Base-by-base conservation (phyloP, 1,139 yeast genomes). In the Candida buenavistaensis region DNA sequence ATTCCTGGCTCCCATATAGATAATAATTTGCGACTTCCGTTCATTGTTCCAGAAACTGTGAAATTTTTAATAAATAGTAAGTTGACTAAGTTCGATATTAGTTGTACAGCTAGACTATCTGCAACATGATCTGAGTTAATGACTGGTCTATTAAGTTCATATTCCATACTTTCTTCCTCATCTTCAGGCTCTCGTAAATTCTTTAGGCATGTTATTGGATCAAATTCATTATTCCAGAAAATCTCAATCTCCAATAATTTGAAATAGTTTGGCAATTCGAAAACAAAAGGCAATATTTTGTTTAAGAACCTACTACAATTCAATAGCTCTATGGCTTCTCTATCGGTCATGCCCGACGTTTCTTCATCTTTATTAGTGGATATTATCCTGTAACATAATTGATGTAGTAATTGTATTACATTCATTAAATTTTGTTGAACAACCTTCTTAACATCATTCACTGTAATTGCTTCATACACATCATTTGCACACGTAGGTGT, bases 1-100 rank as follows among this genome's bases (percentile, higher is more conserved):
- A 87, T 70, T 2, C 96, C 96, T 0, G 86, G 78, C 48, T 85
- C 94, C 95, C 95, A 86, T 2, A 82, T 39, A 16, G 45, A 37
- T 12, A 47, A 34, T 13, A 26, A 30, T 8, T 38, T 43, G 23
- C 38, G 32, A n/a, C 32, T 33, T 27, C 28, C 36, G 1, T 32
- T 23, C 19, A 13, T 14, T 16, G 8, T 23, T 16, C 15, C 16
- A 9, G 46, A 27, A 5, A 56, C 53, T 0, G 94, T 80, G 50
- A 84, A 85, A 1, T 78, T 82, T 21, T 72, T 66, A 32, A 72
- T 68, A 52, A 84, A 85, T 23, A 86, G 57, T 30, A 85, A 55
- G 26, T 72, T 69, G 6, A 80, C 62, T 9, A 78, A 58, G 0
- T 72, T 51, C 11, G 62, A 60, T 1, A 80, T 45, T 15, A 86